A percentile compares a stretch with the other conserved stretches of the same genome.
phyloP scores from a whole-genome alignment of 176 grass and related monocot genomes.

The Cenchrus purpureus region DNA sequence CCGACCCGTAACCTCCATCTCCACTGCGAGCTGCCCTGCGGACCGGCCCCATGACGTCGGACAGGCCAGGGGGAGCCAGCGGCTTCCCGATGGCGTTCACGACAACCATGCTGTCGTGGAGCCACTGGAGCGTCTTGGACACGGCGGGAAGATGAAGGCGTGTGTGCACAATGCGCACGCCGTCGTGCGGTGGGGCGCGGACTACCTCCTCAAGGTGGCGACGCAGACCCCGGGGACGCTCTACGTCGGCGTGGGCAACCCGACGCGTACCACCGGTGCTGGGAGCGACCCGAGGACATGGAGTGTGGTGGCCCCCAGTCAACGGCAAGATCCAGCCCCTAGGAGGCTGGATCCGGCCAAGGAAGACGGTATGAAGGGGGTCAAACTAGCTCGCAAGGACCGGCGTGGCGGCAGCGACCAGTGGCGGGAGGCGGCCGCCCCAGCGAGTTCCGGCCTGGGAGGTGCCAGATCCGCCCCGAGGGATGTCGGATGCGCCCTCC shows the following conservation, averaged over 20 bases:
- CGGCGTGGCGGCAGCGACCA: too few species aligned
- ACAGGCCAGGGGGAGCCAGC: not conserved
- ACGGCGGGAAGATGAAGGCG: constrained; percentile 51
- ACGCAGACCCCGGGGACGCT: constrained; percentile 54
- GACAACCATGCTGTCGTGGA: constrained; percentile 60
- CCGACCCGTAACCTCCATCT: too few species aligned
- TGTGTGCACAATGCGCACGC: constrained; percentile 43
- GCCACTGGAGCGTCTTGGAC: constrained; percentile 65
- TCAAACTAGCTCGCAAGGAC: too few species aligned
- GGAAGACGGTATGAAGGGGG: too few species aligned
- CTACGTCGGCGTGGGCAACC: constrained; percentile 93
- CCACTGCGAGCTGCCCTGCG: too few species aligned
- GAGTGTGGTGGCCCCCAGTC: constrained; percentile 2
- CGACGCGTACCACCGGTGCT: constrained; percentile 71
- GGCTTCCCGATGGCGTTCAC: constrained; percentile 87
- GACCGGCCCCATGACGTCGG: too few species aligned
- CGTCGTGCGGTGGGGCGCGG: constrained; percentile 72
- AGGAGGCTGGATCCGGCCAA: too few species aligned
- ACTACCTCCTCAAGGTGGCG: constrained; percentile 84
- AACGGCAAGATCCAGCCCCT: too few species aligned
- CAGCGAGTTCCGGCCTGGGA: too few species aligned
- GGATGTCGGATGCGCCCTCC: too few species aligned
- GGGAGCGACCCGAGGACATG: constrained; percentile 89
- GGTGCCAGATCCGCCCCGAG: too few species aligned
- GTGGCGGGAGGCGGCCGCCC: too few species aligned